phyloP scores from a whole-genome alignment of 306 rosid species.

The Vigna reflexopilosa region DNA sequence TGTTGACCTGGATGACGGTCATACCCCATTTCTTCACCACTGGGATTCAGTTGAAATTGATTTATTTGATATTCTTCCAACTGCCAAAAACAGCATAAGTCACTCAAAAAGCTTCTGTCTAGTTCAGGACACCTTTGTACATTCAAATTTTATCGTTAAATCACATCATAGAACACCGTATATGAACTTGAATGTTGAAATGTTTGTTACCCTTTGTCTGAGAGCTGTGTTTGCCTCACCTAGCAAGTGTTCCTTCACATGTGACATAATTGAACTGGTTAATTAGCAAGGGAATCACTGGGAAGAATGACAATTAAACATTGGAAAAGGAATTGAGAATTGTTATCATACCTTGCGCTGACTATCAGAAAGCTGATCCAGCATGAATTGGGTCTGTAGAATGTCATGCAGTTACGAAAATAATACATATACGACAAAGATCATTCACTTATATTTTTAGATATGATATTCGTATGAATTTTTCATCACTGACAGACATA shows the following conservation, averaged over 20 bases:
- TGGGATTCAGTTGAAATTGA: slow-evolving; percentile 69
- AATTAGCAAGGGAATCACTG: neutral
- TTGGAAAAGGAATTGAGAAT: neutral
- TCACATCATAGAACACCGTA: neutral
- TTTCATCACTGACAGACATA: too few relatives aligned
- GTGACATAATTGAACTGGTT: slow-evolving; percentile 34
- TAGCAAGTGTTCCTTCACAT: slow-evolving; percentile 75
- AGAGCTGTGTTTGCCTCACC: slow-evolving; percentile 79
- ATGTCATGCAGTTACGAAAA: neutral
- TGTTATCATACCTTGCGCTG: slow-evolving; percentile 68
- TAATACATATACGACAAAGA: neutral
- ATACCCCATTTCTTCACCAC: slow-evolving; percentile 74
- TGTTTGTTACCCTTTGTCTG: slow-evolving; percentile 78
- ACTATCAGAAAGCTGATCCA: slow-evolving; percentile 85
- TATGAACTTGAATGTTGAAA: neutral
- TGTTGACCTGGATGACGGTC: slow-evolving; percentile 66
- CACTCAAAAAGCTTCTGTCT: neutral
- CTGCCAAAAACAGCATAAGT: slow-evolving; percentile 48
- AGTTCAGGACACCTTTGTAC: neutral
- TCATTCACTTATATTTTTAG: neutral
- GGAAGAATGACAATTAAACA: neutral
- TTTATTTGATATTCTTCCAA: slow-evolving; percentile 83
- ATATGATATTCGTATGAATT: too few relatives aligned
- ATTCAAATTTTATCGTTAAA: neutral
- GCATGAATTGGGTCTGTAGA: slow-evolving; percentile 77